phyloP scores from a whole-genome alignment of 441 rosid genomes.

The Euphorbia schlechtendalii region DNA sequence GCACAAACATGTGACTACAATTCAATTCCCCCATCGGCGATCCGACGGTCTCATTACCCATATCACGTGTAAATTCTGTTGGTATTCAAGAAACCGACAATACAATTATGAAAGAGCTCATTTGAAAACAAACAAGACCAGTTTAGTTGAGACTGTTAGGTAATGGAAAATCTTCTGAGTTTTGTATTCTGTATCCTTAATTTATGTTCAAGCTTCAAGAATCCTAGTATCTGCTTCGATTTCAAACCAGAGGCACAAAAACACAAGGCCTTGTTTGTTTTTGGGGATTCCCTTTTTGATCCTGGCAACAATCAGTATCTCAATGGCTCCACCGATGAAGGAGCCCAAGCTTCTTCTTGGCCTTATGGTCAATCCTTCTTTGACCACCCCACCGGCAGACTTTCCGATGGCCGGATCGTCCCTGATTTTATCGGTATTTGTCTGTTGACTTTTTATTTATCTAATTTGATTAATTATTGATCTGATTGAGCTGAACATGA shows the following conservation, averaged over 20 bases:
- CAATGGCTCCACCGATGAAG: constrained; percentile 3
- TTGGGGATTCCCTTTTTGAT: constrained; percentile 15
- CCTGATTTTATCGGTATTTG: constrained; percentile 9
- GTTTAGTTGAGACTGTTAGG: not conserved
- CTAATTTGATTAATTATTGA: too few relatives aligned
- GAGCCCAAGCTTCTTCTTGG: constrained; percentile 5
- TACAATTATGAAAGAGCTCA: too few relatives aligned
- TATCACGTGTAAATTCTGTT: too few relatives aligned
- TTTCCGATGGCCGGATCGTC: constrained; percentile 13
- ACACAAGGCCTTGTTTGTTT: not conserved
- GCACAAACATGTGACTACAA: too few relatives aligned
- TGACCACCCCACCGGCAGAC: constrained; percentile 10
- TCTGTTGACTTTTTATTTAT: not conserved
- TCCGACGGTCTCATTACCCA: too few relatives aligned
- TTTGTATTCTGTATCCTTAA: not conserved
- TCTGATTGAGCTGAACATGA: too few relatives aligned
- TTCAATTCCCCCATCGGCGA: too few relatives aligned
- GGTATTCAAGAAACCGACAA: too few relatives aligned
- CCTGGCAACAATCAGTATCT: constrained; percentile 14
- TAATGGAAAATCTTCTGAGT: not conserved
- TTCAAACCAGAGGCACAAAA: not conserved
- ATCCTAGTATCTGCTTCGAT: not conserved
- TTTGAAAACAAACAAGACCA: too few relatives aligned
- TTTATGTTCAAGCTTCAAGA: constrained; percentile 4
- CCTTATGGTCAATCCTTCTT: constrained; percentile 12